These are phyloP conservation scores for Bipolaris bicolor DNA, from an alignment of 2,329 filamentous ascomycete species.

Conservation along the genomic window DNA sequence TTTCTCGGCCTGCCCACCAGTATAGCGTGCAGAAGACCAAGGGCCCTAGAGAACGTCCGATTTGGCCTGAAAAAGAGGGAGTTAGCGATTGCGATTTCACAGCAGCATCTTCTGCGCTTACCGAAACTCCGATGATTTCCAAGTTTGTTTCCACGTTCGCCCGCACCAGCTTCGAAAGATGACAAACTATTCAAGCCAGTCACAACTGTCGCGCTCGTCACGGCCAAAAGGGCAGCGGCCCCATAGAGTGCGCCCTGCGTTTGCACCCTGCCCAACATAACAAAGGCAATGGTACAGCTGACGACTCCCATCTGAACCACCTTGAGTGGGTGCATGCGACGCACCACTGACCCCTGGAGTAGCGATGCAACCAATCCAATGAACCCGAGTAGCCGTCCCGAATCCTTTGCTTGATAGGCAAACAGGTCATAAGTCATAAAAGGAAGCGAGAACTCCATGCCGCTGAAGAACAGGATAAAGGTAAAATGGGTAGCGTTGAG, in stretches of 20 bases:
- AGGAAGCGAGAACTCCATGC: conserved; percentile 95
- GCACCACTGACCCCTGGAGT: conserved; percentile 91
- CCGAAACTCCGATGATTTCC: conserved; percentile 76
- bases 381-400: conserved; percentile 85
- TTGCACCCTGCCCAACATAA: conserved; percentile 73
- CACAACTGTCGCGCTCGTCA: conserved; percentile 93
- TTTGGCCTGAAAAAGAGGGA: conserved; percentile 68
- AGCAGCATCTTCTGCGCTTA: conserved; percentile 29
- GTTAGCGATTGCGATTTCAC: conserved; percentile 17
- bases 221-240: conserved; percentile 81
- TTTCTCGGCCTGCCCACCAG: conserved; percentile 94
- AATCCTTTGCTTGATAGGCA: conserved; percentile 76
- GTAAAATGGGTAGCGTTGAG: conserved; percentile 86
- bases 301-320: conserved; percentile 81
- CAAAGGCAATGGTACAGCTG: conserved; percentile 78
- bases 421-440: conserved; percentile 98
- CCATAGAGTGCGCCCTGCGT: conserved; percentile 75
- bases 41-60: conserved; percentile 85
- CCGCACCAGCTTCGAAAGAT: conserved; percentile 82
- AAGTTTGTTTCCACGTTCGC: conserved; percentile 83
- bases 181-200: conserved; percentile 90
- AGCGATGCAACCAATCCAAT: conserved; percentile 89
- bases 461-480: conserved; percentile 96
- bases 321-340: conserved; percentile 79
- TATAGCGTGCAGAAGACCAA: conserved; percentile 93